A percentile compares a stretch with the other conserved stretches of the same genome.
These are phyloP conservation scores for Tilletia caries DNA, from an alignment of 1,284 basidiomycete genomes.

Conservation along the genomic window DNA sequence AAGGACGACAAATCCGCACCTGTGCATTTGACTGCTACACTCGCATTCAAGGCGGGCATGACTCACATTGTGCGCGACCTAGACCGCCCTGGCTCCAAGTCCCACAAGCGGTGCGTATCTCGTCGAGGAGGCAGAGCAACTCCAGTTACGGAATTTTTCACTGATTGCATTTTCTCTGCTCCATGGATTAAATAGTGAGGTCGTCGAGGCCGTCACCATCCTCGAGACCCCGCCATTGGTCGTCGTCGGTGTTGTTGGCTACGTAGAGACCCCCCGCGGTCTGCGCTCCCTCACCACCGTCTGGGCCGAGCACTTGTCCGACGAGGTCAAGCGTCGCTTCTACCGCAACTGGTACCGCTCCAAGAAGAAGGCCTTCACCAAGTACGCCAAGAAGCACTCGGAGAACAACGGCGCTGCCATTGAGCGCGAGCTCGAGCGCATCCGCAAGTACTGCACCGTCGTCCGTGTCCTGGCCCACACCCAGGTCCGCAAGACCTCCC, in stretches of 20 bases:
- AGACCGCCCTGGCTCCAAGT: conserved; percentile 85
- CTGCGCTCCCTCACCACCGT: conserved; percentile 76
- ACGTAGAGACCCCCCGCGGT: conserved; percentile 99
- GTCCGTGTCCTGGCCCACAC: conserved; percentile 98
- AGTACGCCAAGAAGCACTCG: conserved; percentile 97
- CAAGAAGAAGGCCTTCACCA: conserved; percentile 99
- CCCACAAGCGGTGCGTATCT: conserved; percentile 34
- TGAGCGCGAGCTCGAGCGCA: conserved; percentile 94
- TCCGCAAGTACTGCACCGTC: conserved; percentile 99
- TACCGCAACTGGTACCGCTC: conserved; percentile 99
- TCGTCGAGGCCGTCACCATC: conserved; percentile 95
- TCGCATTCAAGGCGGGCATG: conserved; percentile 99
- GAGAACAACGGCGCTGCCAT: conserved; percentile 90
- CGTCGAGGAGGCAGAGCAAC: neutral
- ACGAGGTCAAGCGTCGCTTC: conserved; percentile 96
- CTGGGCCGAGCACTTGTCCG: conserved; percentile 66
- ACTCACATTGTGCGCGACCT: conserved; percentile 99
- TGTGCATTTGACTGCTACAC: conserved; percentile 93
- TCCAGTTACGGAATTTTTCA: conserved; percentile 56
- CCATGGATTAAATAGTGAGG: conserved; percentile 62
- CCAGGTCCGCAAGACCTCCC: conserved; percentile 91
- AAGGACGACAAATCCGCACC: conserved; percentile 99
- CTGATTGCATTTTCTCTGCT: conserved; percentile 64
- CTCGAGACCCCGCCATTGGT: conserved; percentile 97
- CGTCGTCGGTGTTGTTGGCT: conserved; percentile 96